Evolutionary conservation across 139 green algal genomes (phyloP), one percentile per base, ranked within the genome.

Genomic region (Coelastrella sp.): DNA sequence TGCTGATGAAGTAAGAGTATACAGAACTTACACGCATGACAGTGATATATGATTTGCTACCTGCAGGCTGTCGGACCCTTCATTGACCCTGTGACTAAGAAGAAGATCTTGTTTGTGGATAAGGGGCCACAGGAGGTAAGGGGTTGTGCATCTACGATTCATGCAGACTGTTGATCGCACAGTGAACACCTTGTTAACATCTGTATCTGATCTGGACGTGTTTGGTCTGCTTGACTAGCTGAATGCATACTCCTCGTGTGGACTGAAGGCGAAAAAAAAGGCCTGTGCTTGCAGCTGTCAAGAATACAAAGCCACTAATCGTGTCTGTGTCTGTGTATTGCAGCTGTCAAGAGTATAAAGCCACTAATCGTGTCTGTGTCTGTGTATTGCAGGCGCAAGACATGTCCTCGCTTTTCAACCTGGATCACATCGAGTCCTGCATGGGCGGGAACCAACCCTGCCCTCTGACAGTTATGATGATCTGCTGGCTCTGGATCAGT

Each of bases 91-190:
- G 86, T 94, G 8, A 97, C 94, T 1, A 86, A 92, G 53, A 76
- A 94, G 71, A 97, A 97, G 89, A 91, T 97, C 38, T 74, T 89
- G 0, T 97, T 97, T 40, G 51, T 95, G 2, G 71, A 90, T 41
- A 90, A 89, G 57, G 80, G 80, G 19, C 2, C 40, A 0, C 37
- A 91, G 5, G 84, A 64, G 63, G 63, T 64, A 23, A 41, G 37
- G 17, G 17, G 1, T 57, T 57, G 1, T 4, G 13, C 48, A 57
- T 27, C 30, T 38, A 27, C 11, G n/a, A 81, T 8, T 81, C 38
- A 17, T 51, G 38, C 67, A 51, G 23, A 17, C 67, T 30, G 67
- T 30, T 9, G n/a, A n/a, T n/a, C n/a, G n/a, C n/a, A n/a, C n/a
- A n/a, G n/a, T n/a, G n/a, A n/a, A n/a, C n/a, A n/a, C n/a, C n/a